Conservation (phyloP, 768 basidiomycete genomes). For the Boletus reticuloceps region DNA sequence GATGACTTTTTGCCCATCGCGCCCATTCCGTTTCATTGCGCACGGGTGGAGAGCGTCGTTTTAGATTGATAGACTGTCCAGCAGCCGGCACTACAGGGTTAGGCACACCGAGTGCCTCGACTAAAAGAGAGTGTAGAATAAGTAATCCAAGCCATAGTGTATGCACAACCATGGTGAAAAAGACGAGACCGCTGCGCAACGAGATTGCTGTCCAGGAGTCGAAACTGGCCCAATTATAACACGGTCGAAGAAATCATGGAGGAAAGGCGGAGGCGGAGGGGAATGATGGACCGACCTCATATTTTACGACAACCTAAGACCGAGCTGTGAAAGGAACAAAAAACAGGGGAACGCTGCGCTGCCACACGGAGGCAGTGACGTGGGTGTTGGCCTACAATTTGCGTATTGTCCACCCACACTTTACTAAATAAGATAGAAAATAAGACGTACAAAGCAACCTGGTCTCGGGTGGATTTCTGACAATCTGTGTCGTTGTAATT, state of each 20-base stretch:
- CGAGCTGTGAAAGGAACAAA: no score
- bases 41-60: conserved; percentile 6
- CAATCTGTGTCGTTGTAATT: no score
- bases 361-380: no score
- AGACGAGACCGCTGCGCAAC: neutral
- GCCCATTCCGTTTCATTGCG: conserved; percentile 22
- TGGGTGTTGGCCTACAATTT: no score
- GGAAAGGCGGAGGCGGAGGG: neutral
- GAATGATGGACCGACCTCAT: neutral
- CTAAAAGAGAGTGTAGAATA: conserved; percentile 10
- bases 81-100: conserved; percentile 4
- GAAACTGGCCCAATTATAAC: conserved; percentile 8
- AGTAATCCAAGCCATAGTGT: conserved; percentile 7
- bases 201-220: neutral
- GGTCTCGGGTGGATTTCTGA: no score
- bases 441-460: no score
- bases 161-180: conserved; percentile 7
- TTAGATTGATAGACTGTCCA: conserved; percentile 24
- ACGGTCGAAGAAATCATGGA: conserved; percentile 1
- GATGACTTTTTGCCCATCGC: conserved; percentile 45
- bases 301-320: no score
- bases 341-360: no score
- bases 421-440: no score
- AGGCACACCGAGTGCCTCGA: conserved; percentile 12
- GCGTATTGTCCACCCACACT: no score